Evolutionary conservation across 441 rosid genomes (phyloP).

Genomic region (Eruca vesicaria): DNA sequence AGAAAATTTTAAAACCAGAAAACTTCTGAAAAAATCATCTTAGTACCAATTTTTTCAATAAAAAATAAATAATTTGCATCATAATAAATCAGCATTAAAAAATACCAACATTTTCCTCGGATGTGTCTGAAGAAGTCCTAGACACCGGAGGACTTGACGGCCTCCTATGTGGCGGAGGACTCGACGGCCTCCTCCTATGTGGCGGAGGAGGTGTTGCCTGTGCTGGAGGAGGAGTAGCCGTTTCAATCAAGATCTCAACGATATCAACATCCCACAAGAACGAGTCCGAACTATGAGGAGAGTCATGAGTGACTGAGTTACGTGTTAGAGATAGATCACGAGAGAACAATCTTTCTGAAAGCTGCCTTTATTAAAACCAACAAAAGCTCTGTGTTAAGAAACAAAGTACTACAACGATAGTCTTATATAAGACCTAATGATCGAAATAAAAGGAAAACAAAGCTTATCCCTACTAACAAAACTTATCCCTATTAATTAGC

Average conservation of each 20-base stretch:
- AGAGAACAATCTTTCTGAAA: background rate
- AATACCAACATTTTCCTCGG: slow-evolving; percentile 31
- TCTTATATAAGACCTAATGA: background rate
- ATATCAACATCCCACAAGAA: slow-evolving; percentile 79
- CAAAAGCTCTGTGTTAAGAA: background rate
- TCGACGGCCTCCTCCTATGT: background rate
- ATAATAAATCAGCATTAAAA: background rate
- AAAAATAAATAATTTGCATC: too few species aligned
- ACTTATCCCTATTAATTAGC: background rate
- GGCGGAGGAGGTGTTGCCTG: slow-evolving; percentile 2
- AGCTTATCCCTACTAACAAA: too few species aligned
- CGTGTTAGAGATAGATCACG: background rate
- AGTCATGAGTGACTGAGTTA: slow-evolving; percentile 92
- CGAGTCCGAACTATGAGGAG: slow-evolving; percentile 73
- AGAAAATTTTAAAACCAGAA: background rate
- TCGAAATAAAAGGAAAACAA: too few species aligned
- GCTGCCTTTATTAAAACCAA: background rate
- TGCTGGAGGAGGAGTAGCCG: background rate
- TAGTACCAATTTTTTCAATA: too few species aligned
- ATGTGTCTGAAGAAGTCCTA: slow-evolving; percentile 20
- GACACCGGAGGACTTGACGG: slow-evolving; percentile 28
- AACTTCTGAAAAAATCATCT: too few species aligned
- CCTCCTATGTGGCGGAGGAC: slow-evolving; percentile 14
- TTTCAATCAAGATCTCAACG: slow-evolving; percentile 50
- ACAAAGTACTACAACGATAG: background rate